These are phyloP conservation scores for Acrodontium crateriforme DNA, from an alignment of 2,329 filamentous ascomycete genomes.

Conservation along the genomic window DNA sequence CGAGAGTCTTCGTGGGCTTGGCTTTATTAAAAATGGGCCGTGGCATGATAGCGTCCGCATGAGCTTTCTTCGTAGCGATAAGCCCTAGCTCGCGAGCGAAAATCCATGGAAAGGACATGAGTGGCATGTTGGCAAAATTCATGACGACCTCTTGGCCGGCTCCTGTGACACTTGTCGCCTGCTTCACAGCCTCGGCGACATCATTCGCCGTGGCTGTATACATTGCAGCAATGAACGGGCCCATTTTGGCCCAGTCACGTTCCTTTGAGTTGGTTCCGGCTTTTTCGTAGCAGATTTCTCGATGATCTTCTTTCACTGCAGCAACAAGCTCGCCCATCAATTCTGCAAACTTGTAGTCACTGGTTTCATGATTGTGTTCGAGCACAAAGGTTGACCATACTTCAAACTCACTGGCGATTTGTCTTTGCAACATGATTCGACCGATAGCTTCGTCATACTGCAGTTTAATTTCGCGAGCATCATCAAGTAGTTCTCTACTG, in stretches of 20 bases:
- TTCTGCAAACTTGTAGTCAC: slow-evolving; percentile 79
- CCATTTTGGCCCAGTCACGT: slow-evolving; percentile 42
- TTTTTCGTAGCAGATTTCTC: slow-evolving; percentile 48
- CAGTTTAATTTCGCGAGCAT: slow-evolving; percentile 53
- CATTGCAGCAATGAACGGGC: slow-evolving; percentile 70
- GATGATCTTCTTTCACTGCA: slow-evolving; percentile 55
- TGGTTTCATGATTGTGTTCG: slow-evolving; percentile 53
- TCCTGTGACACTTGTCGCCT: slow-evolving; percentile 28
- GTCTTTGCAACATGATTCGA: slow-evolving; percentile 72
- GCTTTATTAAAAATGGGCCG: slow-evolving; percentile 2
- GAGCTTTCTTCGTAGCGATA: slow-evolving; percentile 40
- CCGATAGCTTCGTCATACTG: slow-evolving; percentile 66
- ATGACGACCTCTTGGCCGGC: slow-evolving; percentile 25
- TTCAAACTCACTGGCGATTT: slow-evolving; percentile 79
- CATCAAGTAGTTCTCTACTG: slow-evolving; percentile 39
- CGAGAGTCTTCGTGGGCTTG: neutral
- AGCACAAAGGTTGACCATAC: slow-evolving; percentile 79
- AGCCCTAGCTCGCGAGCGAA: slow-evolving; percentile 59
- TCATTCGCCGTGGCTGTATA: slow-evolving; percentile 70
- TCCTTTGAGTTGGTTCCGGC: slow-evolving; percentile 33
- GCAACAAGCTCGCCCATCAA: slow-evolving; percentile 57
- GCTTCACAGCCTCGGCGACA: slow-evolving; percentile 44
- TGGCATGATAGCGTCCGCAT: neutral
- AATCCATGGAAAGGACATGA: slow-evolving; percentile 92
- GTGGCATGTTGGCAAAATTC: slow-evolving; percentile 45